Conservation (phyloP, 2,329 filamentous ascomycete genomes). For the Ceratocystis variospora region DNA sequence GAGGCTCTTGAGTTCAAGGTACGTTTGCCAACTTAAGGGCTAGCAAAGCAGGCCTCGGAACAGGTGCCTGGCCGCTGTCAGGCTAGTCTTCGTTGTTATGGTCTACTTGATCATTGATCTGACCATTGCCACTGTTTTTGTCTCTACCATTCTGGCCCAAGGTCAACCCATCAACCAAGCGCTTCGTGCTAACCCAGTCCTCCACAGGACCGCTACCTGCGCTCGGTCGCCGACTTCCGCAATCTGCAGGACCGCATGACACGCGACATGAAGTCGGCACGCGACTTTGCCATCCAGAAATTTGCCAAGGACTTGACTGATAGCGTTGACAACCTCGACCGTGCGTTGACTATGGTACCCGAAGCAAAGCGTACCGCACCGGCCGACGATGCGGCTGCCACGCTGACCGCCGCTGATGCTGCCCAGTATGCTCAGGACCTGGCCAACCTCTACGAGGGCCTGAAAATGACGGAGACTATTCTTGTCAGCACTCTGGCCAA, state of each 20-base stretch:
- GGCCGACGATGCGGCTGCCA: constrained; percentile 20
- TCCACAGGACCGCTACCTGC: constrained; percentile 77
- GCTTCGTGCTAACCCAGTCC: background rate
- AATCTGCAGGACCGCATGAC: constrained; percentile 92
- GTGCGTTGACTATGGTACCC: constrained; percentile 68
- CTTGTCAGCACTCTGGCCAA: constrained; percentile 80
- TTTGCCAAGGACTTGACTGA: constrained; percentile 94
- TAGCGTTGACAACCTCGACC: constrained; percentile 92
- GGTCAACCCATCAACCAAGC: background rate
- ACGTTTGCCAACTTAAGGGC: constrained; percentile 22
- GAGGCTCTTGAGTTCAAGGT: constrained; percentile 72
- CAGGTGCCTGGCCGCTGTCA: background rate
- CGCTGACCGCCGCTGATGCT: constrained; percentile 26
- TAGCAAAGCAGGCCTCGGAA: background rate
- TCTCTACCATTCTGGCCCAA: background rate
- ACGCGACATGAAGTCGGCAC: constrained; percentile 75
- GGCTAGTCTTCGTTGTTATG: background rate
- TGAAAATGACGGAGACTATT: constrained; percentile 90
- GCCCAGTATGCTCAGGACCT: constrained; percentile 54
- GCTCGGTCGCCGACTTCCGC: constrained; percentile 88
- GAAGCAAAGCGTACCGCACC: constrained; percentile 41
- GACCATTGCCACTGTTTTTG: background rate
- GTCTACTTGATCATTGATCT: background rate
- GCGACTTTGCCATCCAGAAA: constrained; percentile 87
- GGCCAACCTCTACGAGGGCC: constrained; percentile 65